phyloP scores from a whole-genome alignment of 176 grass and related monocot genomes.

The Carex scoparia region DNA sequence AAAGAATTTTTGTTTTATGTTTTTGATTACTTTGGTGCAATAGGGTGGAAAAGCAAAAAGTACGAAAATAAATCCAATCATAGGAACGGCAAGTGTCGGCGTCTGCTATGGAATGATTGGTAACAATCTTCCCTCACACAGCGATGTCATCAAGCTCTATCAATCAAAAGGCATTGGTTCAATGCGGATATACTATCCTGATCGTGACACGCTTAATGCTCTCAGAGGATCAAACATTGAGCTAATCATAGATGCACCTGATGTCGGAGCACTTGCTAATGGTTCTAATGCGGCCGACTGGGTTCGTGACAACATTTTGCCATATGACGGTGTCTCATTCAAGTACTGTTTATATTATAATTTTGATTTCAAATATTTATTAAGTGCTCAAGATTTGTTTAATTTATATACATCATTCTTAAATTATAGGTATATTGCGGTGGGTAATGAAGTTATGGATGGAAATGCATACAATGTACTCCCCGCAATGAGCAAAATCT shows the following conservation, averaged over 20 bases:
- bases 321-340: conserved; percentile 38
- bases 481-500: conserved; percentile 59
- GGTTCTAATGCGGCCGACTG: conserved; percentile 29
- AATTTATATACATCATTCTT: background rate
- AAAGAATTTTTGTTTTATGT: background rate
- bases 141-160: conserved; percentile 52
- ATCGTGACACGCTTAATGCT: conserved; percentile 21
- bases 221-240: conserved; percentile 35
- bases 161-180: conserved; percentile 39
- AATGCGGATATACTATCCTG: conserved; percentile 64
- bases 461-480: conserved; percentile 33
- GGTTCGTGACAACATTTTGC: conserved; percentile 43
- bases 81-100: conserved; percentile 8
- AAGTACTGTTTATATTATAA: background rate
- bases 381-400: background rate
- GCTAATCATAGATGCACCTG: conserved; percentile 30
- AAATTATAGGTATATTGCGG: conserved; percentile 54
- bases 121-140: conserved; percentile 46
- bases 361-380: background rate
- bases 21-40: background rate
- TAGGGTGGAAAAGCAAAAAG: conserved; percentile 13
- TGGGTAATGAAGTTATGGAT: conserved; percentile 61
- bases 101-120: conserved; percentile 58
- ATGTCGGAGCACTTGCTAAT: conserved; percentile 1
- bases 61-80: background rate